A percentile compares a stretch with the other conserved stretches of the same genome.
Evolutionary conservation across 1,284 basidiomycete genomes (phyloP).

Genomic region (Ceratobasidium papillatum): DNA sequence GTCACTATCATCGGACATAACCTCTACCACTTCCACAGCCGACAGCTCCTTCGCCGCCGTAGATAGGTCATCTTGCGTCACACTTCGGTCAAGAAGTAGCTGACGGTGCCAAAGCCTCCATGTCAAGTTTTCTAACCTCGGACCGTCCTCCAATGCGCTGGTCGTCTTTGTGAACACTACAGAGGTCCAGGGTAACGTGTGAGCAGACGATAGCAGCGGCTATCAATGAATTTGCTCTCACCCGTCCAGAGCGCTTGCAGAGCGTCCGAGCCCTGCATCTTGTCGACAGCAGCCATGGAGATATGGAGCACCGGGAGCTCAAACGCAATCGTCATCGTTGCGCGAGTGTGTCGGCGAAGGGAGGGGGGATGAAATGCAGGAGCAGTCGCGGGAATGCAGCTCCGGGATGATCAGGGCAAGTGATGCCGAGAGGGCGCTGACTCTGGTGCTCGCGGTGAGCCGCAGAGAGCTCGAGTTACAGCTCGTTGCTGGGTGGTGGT

Average conservation of each 20-base stretch:
- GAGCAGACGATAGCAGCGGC: slow-evolving; percentile 32
- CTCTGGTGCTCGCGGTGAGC: slow-evolving; percentile 27
- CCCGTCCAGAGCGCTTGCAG: slow-evolving; percentile 70
- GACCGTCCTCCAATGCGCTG: slow-evolving; percentile 76
- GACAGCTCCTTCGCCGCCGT: background rate
- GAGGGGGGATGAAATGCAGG: slow-evolving; percentile 41
- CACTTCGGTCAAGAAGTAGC: slow-evolving; percentile 30
- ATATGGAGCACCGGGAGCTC: slow-evolving; percentile 70
- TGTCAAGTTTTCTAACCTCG: slow-evolving; percentile 82
- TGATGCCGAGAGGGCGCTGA: slow-evolving; percentile 16
- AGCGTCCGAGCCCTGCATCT: slow-evolving; percentile 71
- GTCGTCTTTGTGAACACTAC: slow-evolving; percentile 87
- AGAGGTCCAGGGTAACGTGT: slow-evolving; percentile 37
- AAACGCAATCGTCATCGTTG: slow-evolving; percentile 60
- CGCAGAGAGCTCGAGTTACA: slow-evolving; percentile 21
- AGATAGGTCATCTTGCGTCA: background rate
- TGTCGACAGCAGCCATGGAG: slow-evolving; percentile 67
- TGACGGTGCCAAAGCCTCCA: slow-evolving; percentile 87
- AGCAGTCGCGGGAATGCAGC: slow-evolving; percentile 42
- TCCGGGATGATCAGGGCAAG: slow-evolving; percentile 20
- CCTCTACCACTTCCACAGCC: slow-evolving; percentile 39
- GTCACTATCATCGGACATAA: slow-evolving; percentile 44
- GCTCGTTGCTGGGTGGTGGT: slow-evolving; percentile 20
- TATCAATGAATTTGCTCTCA: slow-evolving; percentile 52
- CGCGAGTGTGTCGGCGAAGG: slow-evolving; percentile 41